Conservation (phyloP, 78 protist species). For the Creolimax fragrantissima region DNA sequence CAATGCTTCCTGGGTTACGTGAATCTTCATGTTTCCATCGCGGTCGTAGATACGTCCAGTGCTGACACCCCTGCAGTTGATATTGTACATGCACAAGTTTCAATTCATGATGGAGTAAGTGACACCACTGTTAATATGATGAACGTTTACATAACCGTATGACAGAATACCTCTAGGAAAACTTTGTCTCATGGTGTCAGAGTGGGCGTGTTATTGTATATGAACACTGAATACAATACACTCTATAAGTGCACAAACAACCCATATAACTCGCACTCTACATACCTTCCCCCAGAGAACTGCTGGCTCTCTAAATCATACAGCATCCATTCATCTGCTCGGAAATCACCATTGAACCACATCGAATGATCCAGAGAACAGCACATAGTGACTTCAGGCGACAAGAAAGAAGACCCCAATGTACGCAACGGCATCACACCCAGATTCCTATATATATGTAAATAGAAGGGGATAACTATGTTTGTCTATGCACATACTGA, state of each 20-base stretch:
- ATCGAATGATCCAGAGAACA: conserved; percentile 35
- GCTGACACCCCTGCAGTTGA: not conserved
- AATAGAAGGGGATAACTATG: too few species aligned
- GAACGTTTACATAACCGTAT: not conserved
- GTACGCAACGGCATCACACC: not conserved
- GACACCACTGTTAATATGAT: not conserved
- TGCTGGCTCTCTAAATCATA: not conserved
- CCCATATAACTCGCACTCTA: not conserved
- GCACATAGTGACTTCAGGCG: not conserved
- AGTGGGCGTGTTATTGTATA: not conserved
- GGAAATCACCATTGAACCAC: conserved; percentile 16
- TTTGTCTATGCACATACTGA: too few species aligned
- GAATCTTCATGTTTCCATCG: not conserved
- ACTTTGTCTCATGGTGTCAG: not conserved
- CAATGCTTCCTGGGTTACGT: not conserved
- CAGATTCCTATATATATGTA: too few species aligned
- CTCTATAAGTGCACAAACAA: not conserved
- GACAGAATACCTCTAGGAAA: not conserved
- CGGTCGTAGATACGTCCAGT: not conserved
- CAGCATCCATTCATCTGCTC: conserved; percentile 34
- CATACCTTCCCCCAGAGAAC: not conserved
- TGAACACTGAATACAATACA: not conserved
- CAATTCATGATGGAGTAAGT: not conserved
- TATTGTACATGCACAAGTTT: not conserved
- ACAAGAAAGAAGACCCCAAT: not conserved